Conservation (phyloP, 495 filamentous ascomycete species). For the Penicillium riverlandense region DNA sequence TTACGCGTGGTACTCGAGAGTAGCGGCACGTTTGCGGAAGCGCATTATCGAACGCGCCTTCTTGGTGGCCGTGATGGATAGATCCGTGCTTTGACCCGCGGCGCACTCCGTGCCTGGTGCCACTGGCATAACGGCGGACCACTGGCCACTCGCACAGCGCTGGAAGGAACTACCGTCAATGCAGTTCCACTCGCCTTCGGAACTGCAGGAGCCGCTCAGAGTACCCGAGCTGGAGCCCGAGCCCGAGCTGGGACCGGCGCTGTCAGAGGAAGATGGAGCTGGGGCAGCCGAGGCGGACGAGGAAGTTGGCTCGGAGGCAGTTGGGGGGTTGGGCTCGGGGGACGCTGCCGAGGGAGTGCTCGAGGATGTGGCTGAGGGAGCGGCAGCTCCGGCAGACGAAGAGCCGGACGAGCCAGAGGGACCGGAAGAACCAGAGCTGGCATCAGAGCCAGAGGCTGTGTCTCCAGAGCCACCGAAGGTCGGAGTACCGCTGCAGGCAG, state of each 20-base stretch:
- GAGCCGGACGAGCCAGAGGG: conserved; percentile 7
- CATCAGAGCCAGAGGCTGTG: conserved; percentile 3
- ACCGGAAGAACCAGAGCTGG: conserved; percentile 7
- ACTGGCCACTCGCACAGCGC: conserved; percentile 56
- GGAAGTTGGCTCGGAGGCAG: conserved; percentile 8
- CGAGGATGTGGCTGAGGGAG: conserved; percentile 16
- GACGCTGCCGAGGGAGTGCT: conserved; percentile 2
- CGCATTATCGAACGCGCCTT: conserved; percentile 28
- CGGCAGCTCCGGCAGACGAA: conserved; percentile 6
- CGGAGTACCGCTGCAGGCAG: conserved; percentile 27
- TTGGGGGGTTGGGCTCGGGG: conserved; percentile 6
- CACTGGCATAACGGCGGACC: conserved; percentile 47
- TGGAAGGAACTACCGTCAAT: conserved; percentile 50
- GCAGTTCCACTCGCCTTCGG: conserved; percentile 55
- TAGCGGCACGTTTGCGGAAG: conserved; percentile 19
- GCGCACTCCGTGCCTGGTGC: conserved; percentile 54
- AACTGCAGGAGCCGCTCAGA: conserved; percentile 31
- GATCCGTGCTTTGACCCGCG: conserved; percentile 37
- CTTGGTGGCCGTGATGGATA: conserved; percentile 27
- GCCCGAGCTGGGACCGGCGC: not conserved
- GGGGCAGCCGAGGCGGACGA: not conserved
- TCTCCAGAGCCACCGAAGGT: conserved; percentile 20
- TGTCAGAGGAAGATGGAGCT: not conserved
- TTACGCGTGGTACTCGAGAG: conserved; percentile 18
- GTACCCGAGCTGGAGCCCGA: conserved; percentile 12